Base-by-base conservation (phyloP, 2,329 filamentous ascomycete species). In the Cercospora nicotianae region DNA sequence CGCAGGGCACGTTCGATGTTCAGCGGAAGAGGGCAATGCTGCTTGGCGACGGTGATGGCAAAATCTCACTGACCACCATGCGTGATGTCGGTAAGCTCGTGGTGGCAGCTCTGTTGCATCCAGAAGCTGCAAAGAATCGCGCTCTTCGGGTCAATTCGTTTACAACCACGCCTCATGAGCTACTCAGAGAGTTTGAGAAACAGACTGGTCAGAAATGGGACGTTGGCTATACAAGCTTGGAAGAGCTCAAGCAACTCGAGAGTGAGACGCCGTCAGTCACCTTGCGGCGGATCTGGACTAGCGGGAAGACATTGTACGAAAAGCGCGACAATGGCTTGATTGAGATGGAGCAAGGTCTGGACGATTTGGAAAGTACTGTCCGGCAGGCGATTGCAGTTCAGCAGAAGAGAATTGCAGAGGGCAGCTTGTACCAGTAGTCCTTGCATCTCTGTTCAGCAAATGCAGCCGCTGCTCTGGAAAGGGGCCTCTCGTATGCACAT, bases 131-230 rank as follows among this genome's bases (percentile, higher is more conserved):
- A 0, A 82, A 82, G 36, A 86, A 86, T 70, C 84, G 85, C 63
- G 84, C 86, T 0, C 79, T 92, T 36, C 89, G 87, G 67, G 88
- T 92, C 1, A 90, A 92, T 74, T 92, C 90, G 0, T 93, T 92
- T 71, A 89, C 89, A 0, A 84, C 86, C 2, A 91, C 87, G 0
- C 86, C 88, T 0, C 83, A 86, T 8, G 79, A 87, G 28, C 88
- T 92, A 20, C 75, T 91, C 20, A 82, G 82, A n/a, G 89, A 91
- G 75, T 91, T 89, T 72, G 87, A 91, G 79, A 86, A 82, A 71
- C 89, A 91, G 77, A 89, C 87, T 0, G 86, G 79, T 13, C 80
- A 84, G 69, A 70, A 70, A 26, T 91, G 88, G 88, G 78, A 82
- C 0, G 80, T 87, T 9, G 79, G 78, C 7, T 83, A 86, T 70